Conservation (phyloP, 768 basidiomycete species). For the Auricularia sp. region DNA sequence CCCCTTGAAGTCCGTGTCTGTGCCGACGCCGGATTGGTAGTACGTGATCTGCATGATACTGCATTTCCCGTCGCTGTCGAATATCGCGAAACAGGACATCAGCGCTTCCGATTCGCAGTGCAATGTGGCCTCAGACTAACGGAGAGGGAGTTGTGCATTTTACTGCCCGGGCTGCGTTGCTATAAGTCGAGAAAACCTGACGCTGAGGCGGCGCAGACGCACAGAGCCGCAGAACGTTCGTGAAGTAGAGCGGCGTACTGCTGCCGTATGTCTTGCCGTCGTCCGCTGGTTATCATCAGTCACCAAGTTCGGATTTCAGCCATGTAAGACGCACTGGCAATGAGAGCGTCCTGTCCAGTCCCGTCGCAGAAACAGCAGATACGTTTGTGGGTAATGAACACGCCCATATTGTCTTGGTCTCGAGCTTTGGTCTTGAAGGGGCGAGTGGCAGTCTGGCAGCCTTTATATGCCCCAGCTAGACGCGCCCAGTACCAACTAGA, state of each 20-base stretch:
- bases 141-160: background rate
- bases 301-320: background rate
- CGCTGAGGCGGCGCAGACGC: background rate
- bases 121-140: background rate
- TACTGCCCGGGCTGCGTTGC: background rate
- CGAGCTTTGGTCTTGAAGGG: too few species aligned
- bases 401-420: too few species aligned
- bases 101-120: background rate
- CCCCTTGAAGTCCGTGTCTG: background rate
- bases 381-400: background rate
- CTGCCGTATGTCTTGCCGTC: background rate
- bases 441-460: too few species aligned
- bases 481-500: too few species aligned
- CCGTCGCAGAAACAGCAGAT: slow-evolving; percentile 1
- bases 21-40: background rate
- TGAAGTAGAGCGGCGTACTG: background rate
- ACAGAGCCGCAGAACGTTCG: background rate
- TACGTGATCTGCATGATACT: background rate
- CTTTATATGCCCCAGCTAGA: too few species aligned
- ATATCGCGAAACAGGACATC: background rate
- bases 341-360: background rate
- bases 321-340: background rate
- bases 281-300: background rate
- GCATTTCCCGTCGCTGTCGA: background rate
- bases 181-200: background rate